These are phyloP conservation scores for Hypomyces perniciosus DNA, from an alignment of 2,329 filamentous ascomycete species.

Conservation along the genomic window DNA sequence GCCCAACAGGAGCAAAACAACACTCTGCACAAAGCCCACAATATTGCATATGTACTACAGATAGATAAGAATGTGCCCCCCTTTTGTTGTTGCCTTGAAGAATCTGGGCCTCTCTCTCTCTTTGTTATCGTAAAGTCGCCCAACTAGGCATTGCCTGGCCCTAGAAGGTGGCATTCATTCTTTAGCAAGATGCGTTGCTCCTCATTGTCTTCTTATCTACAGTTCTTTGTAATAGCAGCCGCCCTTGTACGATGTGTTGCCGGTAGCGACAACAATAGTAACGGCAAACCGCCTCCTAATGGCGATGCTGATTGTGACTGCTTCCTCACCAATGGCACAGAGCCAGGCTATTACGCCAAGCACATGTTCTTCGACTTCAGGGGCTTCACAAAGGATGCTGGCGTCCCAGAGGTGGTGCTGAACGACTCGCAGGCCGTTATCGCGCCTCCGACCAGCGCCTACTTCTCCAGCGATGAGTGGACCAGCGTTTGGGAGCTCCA, in stretches of 20 bases:
- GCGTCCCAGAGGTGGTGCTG: conserved; percentile 27
- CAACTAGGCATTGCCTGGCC: not conserved
- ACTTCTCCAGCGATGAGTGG: conserved; percentile 33
- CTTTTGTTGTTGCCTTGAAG: not conserved
- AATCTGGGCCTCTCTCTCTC: not conserved
- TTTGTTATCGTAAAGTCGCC: not conserved
- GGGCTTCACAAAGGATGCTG: conserved; percentile 33
- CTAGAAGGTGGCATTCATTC: not conserved
- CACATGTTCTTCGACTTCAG: conserved; percentile 49
- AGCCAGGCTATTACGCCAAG: conserved; percentile 36
- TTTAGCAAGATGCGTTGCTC: conserved; percentile 3
- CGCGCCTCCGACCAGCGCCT: conserved; percentile 31
- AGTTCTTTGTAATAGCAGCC: not conserved
- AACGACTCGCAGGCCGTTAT: conserved; percentile 22
- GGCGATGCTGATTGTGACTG: conserved; percentile 38
- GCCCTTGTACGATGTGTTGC: not conserved
- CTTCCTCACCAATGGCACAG: conserved; percentile 42
- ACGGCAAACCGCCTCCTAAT: conserved; percentile 8
- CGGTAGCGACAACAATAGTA: not conserved
- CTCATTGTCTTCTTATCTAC: not conserved
- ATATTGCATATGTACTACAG: not conserved
- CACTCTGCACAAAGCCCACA: conserved; percentile 1
- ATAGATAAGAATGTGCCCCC: not conserved
- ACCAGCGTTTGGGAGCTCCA: conserved; percentile 33
- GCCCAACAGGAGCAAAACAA: conserved; percentile 8